phyloP scores from a whole-genome alignment of 768 basidiomycete genomes.

The Boletus rufocinnamomeus region DNA sequence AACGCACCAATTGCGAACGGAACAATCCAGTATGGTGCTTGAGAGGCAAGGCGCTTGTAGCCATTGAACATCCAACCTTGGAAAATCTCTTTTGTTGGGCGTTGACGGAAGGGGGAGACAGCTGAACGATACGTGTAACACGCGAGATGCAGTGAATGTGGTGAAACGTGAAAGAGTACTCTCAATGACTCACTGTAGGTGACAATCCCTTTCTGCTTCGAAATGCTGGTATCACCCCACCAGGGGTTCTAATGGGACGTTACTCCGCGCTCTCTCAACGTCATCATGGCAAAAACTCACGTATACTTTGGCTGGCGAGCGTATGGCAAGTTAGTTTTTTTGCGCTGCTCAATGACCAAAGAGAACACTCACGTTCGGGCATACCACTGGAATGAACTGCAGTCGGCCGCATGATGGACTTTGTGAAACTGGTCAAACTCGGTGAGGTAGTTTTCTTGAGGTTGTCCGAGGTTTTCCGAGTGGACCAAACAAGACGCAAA shows the following conservation, averaged over 20 bases:
- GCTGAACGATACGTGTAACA: conserved; percentile 42
- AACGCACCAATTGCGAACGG: conserved; percentile 77
- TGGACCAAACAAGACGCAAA: conserved; percentile 38
- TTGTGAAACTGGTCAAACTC: not conserved
- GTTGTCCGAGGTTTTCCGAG: conserved; percentile 34
- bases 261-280: not conserved
- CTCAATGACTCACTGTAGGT: conserved; percentile 68
- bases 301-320: conserved; percentile 67
- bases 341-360: not conserved
- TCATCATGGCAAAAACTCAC: conserved; percentile 51
- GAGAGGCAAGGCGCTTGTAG: conserved; percentile 69
- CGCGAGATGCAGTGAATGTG: conserved; percentile 3
- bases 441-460: not conserved
- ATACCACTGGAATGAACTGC: conserved; percentile 69
- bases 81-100: conserved; percentile 69
- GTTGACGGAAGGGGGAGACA: conserved; percentile 81
- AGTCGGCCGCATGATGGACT: conserved; percentile 46
- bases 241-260: conserved; percentile 64
- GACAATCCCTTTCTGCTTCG: conserved; percentile 74
- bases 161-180: not conserved
- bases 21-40: conserved; percentile 75
- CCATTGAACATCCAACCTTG: conserved; percentile 85
- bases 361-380: conserved; percentile 70
- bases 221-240: conserved; percentile 82
- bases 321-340: conserved; percentile 8